Base-by-base conservation (phyloP, 139 green algal species). In the Astrephomene gubernaculifera region DNA sequence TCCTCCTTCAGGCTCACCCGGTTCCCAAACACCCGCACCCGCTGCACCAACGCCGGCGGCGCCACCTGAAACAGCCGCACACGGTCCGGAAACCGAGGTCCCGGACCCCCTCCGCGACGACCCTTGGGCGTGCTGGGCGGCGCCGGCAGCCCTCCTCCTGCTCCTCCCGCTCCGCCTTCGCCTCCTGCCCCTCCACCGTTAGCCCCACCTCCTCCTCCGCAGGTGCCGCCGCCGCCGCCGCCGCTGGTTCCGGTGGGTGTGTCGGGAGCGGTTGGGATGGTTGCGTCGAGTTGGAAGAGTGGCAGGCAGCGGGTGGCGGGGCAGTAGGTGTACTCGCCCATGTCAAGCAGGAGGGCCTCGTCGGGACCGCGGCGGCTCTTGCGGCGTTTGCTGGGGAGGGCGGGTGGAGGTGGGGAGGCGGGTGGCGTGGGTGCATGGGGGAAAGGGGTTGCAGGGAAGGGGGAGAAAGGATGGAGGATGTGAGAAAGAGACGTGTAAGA, bases 301-400 rank as follows among this genome's bases (percentile, higher is more conserved):
- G 63, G 82, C 71, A 82, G 44, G 2, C 38, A 41, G 29, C 53
- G 81, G 44, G 7, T 19, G 38, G 22, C n/a, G 22, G 70, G 54
- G 69, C 81, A 75, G 54, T 82, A n/a, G 27, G 52, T 86, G 75
- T 90, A 92, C 65, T 90, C 64, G 71, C 88, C 88, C 88, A 92
- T 92, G 85, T 90, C 85, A 25, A 92, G 70, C 49, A 92, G 64
- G 8, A 90, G 61, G 7, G 85, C 81, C 31, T 92, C 85, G 33
- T 89, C 75, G 0, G 74, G 41, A 53, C 86, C 67, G 2, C 45
- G 63, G 41, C 43, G 1, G 24, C 54, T 29, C 52, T 87, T 79
- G 49, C 81, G 81, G 49, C 80, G n/a, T n/a, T 85, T 27, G 6
- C 22, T 10, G 63, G 24, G 60, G n/a, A 1, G 43, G 36, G 57